Conservation (phyloP, 345 rosid species). For the Ailanthus altissimus region DNA sequence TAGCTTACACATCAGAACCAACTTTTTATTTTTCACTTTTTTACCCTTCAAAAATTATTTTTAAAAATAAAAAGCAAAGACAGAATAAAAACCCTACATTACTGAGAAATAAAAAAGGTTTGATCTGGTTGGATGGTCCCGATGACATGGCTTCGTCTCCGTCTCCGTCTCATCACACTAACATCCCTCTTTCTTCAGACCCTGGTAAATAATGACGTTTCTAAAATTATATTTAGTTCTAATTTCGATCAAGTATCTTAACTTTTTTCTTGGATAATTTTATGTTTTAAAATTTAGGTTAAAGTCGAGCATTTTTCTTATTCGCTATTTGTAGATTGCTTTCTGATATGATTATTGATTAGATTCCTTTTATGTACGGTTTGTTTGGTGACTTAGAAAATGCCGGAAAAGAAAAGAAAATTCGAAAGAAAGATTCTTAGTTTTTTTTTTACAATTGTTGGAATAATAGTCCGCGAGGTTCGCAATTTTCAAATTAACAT, state of each 20-base stretch:
- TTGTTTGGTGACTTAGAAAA: conserved; percentile 14
- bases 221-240: background rate
- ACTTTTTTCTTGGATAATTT: background rate
- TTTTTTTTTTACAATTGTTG: too few relatives aligned
- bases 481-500: background rate
- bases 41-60: background rate
- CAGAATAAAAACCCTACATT: conserved; percentile 1
- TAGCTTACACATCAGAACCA: conserved; percentile 1
- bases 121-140: conserved; percentile 40
- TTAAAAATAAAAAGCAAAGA: background rate
- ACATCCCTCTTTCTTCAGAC: conserved; percentile 52
- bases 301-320: background rate
- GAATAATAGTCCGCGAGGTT: background rate
- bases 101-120: background rate
- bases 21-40: background rate
- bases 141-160: conserved; percentile 64
- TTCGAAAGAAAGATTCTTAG: background rate
- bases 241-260: background rate
- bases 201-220: conserved; percentile 32
- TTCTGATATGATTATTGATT: conserved; percentile 9
- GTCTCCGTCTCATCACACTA: conserved; percentile 52
- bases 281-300: background rate
- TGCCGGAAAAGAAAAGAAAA: background rate
- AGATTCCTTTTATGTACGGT: background rate
- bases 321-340: background rate